Percentiles rank a stretch among this genome's conserved stretches.
These are phyloP conservation scores for Zea mays DNA, from an alignment of 176 grass and related monocot genomes.

Conservation along the genomic window DNA sequence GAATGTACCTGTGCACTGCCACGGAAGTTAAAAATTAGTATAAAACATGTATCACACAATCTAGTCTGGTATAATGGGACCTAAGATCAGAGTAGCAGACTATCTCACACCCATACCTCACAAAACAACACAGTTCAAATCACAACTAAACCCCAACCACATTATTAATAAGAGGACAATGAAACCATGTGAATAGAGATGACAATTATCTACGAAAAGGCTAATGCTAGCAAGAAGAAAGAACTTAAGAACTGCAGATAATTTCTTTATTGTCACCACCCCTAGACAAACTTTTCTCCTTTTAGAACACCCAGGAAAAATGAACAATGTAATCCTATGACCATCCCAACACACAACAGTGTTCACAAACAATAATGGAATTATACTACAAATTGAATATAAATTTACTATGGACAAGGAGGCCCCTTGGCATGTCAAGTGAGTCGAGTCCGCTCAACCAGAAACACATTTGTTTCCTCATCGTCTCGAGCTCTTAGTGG, in stretches of 20 bases:
- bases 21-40: no score
- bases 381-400: slow-evolving; percentile 26
- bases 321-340: slow-evolving; percentile 18
- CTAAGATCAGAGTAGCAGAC: background rate
- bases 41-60: background rate
- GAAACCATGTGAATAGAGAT: background rate
- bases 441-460: background rate
- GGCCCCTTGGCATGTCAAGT: background rate
- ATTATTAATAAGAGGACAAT: background rate
- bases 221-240: background rate
- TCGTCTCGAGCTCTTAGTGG: background rate
- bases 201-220: background rate
- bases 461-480: slow-evolving; percentile 17
- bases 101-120: background rate
- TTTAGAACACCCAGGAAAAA: background rate
- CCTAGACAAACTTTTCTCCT: background rate
- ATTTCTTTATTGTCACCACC: slow-evolving; percentile 27
- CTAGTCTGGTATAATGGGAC: background rate
- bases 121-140: background rate
- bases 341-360: slow-evolving; percentile 11
- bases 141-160: background rate
- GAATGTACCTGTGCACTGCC: no score
- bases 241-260: background rate
- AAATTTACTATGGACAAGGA: slow-evolving; percentile 36
- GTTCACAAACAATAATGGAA: background rate